Evolutionary conservation across 129 eudicot genomes (phyloP).

Genomic region (Arctium lappa): DNA sequence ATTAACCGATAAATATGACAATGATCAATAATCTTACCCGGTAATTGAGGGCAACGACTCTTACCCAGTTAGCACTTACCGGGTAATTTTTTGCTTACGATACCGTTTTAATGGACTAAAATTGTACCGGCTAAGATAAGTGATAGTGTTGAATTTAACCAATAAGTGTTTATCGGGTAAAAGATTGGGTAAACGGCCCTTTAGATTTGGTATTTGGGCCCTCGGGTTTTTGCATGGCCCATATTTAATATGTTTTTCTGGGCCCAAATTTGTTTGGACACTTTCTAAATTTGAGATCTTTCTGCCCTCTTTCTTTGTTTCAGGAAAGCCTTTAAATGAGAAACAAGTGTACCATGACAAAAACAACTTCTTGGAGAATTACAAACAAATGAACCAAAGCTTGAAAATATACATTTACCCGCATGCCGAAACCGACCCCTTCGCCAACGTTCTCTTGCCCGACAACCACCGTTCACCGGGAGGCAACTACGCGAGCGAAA

Average conservation of each 20-base stretch:
- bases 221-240: background rate
- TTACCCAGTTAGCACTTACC: too few relatives aligned
- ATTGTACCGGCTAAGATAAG: too few relatives aligned
- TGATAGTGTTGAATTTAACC: too few relatives aligned
- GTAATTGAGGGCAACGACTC: too few relatives aligned
- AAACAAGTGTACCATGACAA: constrained; percentile 59
- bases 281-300: background rate
- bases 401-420: constrained; percentile 70
- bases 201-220: background rate
- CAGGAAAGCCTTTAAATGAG: constrained; percentile 27
- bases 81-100: too few relatives aligned
- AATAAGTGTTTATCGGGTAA: too few relatives aligned
- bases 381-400: constrained; percentile 65
- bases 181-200: too few relatives aligned
- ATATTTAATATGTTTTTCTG: background rate
- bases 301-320: background rate
- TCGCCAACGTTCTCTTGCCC: constrained; percentile 66
- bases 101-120: too few relatives aligned
- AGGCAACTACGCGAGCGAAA: constrained; percentile 93
- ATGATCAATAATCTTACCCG: too few relatives aligned
- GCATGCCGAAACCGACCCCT: constrained; percentile 50
- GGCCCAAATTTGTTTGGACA: constrained; percentile 10
- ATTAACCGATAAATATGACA: too few relatives aligned
- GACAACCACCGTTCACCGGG: constrained; percentile 37
- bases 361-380: constrained; percentile 46